Conservation (phyloP, 176 grass and related monocot species). For the Zoysia japonica region DNA sequence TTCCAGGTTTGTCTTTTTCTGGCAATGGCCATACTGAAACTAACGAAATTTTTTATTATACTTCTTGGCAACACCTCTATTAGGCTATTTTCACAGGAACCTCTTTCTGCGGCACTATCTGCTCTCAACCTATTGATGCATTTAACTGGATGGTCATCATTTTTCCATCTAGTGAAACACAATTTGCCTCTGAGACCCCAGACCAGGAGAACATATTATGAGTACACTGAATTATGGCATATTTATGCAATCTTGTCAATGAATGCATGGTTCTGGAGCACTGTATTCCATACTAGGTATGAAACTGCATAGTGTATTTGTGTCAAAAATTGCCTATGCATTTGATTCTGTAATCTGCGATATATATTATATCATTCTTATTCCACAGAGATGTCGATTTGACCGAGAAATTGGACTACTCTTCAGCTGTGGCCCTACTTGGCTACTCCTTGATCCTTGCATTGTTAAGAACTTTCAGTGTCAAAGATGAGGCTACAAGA, state of each 20-base stretch:
- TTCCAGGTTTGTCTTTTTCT: slow-evolving; percentile 69
- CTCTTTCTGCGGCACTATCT: slow-evolving; percentile 71
- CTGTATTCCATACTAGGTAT: slow-evolving; percentile 89
- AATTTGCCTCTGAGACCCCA: slow-evolving; percentile 75
- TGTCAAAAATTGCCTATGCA: not conserved
- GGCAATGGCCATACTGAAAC: slow-evolving; percentile 7
- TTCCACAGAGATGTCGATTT: slow-evolving; percentile 83
- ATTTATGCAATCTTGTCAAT: slow-evolving; percentile 91
- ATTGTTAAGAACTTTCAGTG: slow-evolving; percentile 81
- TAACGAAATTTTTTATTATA: not conserved
- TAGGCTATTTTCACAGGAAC: slow-evolving; percentile 55
- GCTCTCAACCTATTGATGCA: slow-evolving; percentile 73
- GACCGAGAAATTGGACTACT: slow-evolving; percentile 95
- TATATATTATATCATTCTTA: slow-evolving; percentile 30
- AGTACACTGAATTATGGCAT: slow-evolving; percentile 92
- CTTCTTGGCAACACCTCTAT: not conserved
- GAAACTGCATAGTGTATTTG: slow-evolving; percentile 15
- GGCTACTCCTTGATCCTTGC: slow-evolving; percentile 85
- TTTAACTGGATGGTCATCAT: slow-evolving; percentile 77
- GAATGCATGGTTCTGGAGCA: slow-evolving; percentile 97
- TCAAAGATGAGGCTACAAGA: slow-evolving; percentile 89
- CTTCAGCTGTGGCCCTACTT: slow-evolving; percentile 82
- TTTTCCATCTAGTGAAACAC: slow-evolving; percentile 66
- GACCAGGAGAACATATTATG: slow-evolving; percentile 69
- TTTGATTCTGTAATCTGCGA: not conserved